Base-by-base conservation (phyloP, 345 rosid species). In the Populus deltoides region DNA sequence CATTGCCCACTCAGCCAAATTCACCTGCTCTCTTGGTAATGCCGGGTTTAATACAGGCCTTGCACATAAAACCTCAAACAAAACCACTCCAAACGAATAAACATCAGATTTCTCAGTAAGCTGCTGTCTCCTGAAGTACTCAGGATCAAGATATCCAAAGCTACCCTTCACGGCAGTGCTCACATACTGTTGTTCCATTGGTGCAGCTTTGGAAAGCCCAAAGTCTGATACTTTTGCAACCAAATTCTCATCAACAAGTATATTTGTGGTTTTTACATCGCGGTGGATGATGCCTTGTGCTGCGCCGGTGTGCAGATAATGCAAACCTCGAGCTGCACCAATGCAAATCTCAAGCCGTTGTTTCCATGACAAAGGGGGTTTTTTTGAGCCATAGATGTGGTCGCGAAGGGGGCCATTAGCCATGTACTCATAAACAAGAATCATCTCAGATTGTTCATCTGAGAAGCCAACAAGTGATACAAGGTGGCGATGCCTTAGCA, bases 121-220 rank as follows among this genome's bases (percentile, higher is more conserved):
- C 71, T 92, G 97, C 43, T 94, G 97, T 66, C 92, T 86, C 71
- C 92, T 75, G 85, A 94, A 94, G 87, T 92, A 91, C 77, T 94
- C 97, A 0, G 94, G 98, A 71, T 92, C 97, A 22, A 92, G 90
- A 59, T 92, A 92, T 45, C 98, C 97, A 29, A 94, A 94, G 78
- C 98, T 94, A 16, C 96, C 97, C 78, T 94, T 92, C 70, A 94
- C 96, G 0, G 97, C 94, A 0, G 96, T 92, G 91, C 98, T 92
- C 20, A 91, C 97, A 65, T 89, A 87, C 12, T 90, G 92, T 47
- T 89, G 89, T 4, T 90, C 92, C 87, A 87, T 43, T 0, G 97
- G 89, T 15, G 94, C 92, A 63, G 86, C 93, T 78, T 92, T 91
- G 11, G 93, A 90, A 51, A 94, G 88, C 63, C 98, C 97, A 51